Conservation (phyloP, 2,329 filamentous ascomycete genomes). For the Penicillium capsulatum region DNA sequence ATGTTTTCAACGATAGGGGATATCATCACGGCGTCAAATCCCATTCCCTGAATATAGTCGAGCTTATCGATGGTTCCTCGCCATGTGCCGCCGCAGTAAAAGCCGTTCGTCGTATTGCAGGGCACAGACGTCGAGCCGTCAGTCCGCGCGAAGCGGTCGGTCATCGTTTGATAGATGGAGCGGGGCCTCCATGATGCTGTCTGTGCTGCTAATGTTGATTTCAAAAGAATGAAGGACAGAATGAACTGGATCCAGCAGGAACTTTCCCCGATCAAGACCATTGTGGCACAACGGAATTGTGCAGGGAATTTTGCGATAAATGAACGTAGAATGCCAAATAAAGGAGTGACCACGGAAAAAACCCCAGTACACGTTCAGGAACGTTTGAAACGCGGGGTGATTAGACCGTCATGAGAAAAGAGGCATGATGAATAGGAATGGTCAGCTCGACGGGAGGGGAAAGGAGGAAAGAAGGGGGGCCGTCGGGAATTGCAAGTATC, state of each 20-base stretch:
- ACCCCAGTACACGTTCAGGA: too few species aligned
- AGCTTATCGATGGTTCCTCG: slow-evolving; percentile 46
- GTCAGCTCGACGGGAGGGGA: too few species aligned
- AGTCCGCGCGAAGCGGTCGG: slow-evolving; percentile 45
- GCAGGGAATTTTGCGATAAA: too few species aligned
- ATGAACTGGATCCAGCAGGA: not conserved
- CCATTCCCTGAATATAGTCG: slow-evolving; percentile 50
- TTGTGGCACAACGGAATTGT: too few species aligned
- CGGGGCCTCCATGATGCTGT: slow-evolving; percentile 38
- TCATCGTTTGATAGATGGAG: slow-evolving; percentile 47
- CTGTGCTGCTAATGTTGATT: slow-evolving; percentile 20
- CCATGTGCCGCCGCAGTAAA: slow-evolving; percentile 52
- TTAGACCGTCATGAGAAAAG: too few species aligned
- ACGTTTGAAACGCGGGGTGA: too few species aligned
- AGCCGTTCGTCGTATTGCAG: slow-evolving; percentile 29
- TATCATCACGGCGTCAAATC: slow-evolving; percentile 48
- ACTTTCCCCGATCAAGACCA: too few species aligned
- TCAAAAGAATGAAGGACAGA: not conserved
- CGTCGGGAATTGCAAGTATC: too few species aligned
- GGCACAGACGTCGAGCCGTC: slow-evolving; percentile 34
- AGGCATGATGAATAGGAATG: too few species aligned
- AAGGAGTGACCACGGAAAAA: too few species aligned
- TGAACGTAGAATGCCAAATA: too few species aligned
- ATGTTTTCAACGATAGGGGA: slow-evolving; percentile 43
- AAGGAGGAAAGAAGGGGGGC: too few species aligned